Evolutionary conservation across 345 rosid species (phyloP).

Genomic region (Trapa bicornis): DNA sequence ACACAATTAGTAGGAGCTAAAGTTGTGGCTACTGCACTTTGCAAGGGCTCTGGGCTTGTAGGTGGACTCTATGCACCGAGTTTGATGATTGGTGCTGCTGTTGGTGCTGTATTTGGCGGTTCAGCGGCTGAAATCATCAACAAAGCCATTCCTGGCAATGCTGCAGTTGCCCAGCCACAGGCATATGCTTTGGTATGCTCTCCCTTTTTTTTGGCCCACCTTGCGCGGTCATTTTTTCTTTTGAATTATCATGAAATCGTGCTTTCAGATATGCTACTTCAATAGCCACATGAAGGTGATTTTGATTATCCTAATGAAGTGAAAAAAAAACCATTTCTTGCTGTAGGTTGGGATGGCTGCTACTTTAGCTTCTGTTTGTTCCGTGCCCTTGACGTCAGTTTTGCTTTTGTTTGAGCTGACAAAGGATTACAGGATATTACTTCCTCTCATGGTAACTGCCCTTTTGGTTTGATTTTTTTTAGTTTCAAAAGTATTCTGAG

Average conservation of each 20-base stretch:
- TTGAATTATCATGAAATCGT: neutral
- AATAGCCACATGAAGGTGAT: neutral
- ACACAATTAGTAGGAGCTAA: conserved; percentile 88
- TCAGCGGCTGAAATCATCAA: conserved; percentile 82
- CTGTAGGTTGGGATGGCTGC: conserved; percentile 99
- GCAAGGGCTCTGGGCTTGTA: conserved; percentile 96
- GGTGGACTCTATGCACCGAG: conserved; percentile 98
- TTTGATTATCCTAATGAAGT: neutral
- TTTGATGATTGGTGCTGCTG: conserved; percentile 98
- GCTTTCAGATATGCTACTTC: neutral
- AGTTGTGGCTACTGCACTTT: conserved; percentile 88
- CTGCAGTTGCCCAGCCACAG: conserved; percentile 96
- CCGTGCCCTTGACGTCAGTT: conserved; percentile 94
- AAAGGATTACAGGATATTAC: conserved; percentile 88
- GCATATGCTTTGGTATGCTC: conserved; percentile 85
- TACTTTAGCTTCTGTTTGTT: conserved; percentile 92
- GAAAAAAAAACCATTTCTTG: neutral
- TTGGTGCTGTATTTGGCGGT: conserved; percentile 98
- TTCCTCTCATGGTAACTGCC: conserved; percentile 83
- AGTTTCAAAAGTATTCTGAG: neutral
- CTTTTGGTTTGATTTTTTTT: neutral
- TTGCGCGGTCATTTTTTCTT: neutral
- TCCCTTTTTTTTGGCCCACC: neutral
- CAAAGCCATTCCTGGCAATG: conserved; percentile 92
- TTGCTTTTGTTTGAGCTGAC: conserved; percentile 89